These are phyloP conservation scores for Pichia sp. DNA, from an alignment of 1,139 yeast species.

Conservation along the genomic window DNA sequence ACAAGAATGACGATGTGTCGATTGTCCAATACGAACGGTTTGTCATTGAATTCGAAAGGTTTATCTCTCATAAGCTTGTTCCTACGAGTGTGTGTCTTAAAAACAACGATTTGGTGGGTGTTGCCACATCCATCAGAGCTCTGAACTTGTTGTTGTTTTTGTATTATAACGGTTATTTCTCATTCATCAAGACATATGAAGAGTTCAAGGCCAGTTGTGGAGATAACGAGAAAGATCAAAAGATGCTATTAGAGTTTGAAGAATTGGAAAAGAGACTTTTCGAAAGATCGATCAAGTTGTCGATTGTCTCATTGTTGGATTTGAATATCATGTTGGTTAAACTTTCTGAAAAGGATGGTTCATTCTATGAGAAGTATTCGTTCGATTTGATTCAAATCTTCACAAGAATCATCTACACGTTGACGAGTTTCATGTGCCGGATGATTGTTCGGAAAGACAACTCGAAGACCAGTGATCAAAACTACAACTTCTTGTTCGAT, in stretches of 20 bases:
- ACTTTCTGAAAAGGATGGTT: conserved; percentile 19
- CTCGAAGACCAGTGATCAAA: conserved; percentile 1
- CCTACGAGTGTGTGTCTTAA: conserved; percentile 14
- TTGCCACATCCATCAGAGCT: conserved; percentile 14
- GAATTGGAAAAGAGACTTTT: conserved; percentile 11
- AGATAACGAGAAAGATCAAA: not conserved
- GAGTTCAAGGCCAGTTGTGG: not conserved
- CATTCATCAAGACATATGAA: conserved; percentile 13
- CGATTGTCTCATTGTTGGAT: conserved; percentile 18
- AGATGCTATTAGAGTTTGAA: conserved; percentile 2
- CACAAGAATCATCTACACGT: conserved; percentile 18
- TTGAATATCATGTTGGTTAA: conserved; percentile 20
- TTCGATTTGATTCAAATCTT: conserved; percentile 26
- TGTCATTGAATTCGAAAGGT: conserved; percentile 20
- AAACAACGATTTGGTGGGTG: conserved; percentile 15
- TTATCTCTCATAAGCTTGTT: conserved; percentile 13
- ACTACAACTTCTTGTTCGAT: conserved; percentile 12
- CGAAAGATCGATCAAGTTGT: conserved; percentile 10
- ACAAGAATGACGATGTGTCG: conserved; percentile 1
- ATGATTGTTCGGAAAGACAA: conserved; percentile 4
- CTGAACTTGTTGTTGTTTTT: conserved; percentile 15
- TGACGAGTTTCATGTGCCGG: conserved; percentile 15
- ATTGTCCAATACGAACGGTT: conserved; percentile 22
- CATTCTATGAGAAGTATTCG: conserved; percentile 18
- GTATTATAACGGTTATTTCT: conserved; percentile 15